Evolutionary conservation across 139 green algal species (phyloP).

Genomic region (Marvania coccoides): DNA sequence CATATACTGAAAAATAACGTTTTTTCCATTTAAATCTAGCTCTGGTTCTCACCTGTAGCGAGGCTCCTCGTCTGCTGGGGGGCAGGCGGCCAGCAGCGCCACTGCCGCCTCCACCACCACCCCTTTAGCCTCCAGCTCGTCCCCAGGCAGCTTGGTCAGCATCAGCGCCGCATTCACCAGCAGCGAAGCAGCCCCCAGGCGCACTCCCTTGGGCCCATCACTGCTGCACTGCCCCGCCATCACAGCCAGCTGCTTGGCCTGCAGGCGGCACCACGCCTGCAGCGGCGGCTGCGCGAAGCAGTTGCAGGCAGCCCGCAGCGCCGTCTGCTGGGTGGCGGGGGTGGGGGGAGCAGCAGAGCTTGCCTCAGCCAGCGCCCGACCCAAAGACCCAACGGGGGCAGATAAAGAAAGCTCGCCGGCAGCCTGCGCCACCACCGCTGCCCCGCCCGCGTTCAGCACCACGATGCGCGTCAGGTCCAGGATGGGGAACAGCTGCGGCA

Average conservation of each 20-base stretch:
- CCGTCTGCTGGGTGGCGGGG: slow-evolving; percentile 48
- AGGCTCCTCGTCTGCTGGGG: slow-evolving; percentile 21
- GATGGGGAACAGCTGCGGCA: slow-evolving; percentile 54
- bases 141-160: slow-evolving; percentile 4
- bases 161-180: slow-evolving; percentile 53
- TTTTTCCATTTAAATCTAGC: background rate
- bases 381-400: background rate
- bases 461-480: slow-evolving; percentile 63
- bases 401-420: background rate
- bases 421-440: slow-evolving; percentile 13
- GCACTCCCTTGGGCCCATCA: slow-evolving; percentile 42
- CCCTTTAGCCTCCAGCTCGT: slow-evolving; percentile 35
- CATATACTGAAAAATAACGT: background rate
- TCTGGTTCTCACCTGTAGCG: slow-evolving; percentile 19
- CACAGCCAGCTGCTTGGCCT: slow-evolving; percentile 33
- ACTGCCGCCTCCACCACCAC: slow-evolving; percentile 25
- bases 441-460: slow-evolving; percentile 29
- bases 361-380: background rate
- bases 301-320: slow-evolving; percentile 53
- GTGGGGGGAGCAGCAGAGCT: slow-evolving; percentile 3
- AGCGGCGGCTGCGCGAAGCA: slow-evolving; percentile 30
- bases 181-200: slow-evolving; percentile 50
- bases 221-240: slow-evolving; percentile 12
- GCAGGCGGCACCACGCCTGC: slow-evolving; percentile 22
- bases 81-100: slow-evolving; percentile 31